These are phyloP conservation scores for Cladosporium halotolerans DNA, from an alignment of 2,329 filamentous ascomycete genomes.

Conservation along the genomic window DNA sequence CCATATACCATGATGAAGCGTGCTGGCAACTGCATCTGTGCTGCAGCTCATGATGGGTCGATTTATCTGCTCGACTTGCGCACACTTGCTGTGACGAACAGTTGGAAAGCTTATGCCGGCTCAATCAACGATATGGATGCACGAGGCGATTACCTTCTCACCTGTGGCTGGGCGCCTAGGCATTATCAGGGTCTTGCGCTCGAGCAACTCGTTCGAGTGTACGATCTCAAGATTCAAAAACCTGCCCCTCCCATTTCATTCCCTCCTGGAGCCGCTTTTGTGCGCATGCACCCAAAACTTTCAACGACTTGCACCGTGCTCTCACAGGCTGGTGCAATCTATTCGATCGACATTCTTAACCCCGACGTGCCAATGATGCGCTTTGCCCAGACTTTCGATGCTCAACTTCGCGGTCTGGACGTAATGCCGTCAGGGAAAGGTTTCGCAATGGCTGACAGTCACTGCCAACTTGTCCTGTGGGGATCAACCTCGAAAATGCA, in stretches of 20 bases:
- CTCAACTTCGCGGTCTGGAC: conserved; percentile 72
- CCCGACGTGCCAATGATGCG: conserved; percentile 80
- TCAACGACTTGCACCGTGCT: conserved; percentile 91
- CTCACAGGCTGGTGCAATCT: conserved; percentile 86
- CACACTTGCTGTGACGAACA: conserved; percentile 71
- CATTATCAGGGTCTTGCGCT: conserved; percentile 75
- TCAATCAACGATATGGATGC: conserved; percentile 96
- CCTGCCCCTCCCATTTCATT: conserved; percentile 88
- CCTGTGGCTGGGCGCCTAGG: conserved; percentile 84
- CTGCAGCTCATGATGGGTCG: conserved; percentile 73
- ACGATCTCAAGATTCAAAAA: conserved; percentile 84
- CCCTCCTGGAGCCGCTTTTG: conserved; percentile 85
- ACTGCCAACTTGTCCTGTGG: conserved; percentile 78
- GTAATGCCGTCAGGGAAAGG: conserved; percentile 84
- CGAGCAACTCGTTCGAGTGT: conserved; percentile 90
- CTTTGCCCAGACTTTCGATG: conserved; percentile 68
- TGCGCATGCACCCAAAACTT: conserved; percentile 93
- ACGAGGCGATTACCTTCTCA: conserved; percentile 88
- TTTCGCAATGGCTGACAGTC: conserved; percentile 71
- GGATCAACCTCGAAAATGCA: conserved; percentile 78
- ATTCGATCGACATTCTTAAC: conserved; percentile 93
- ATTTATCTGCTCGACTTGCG: conserved; percentile 81
- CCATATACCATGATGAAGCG: conserved; percentile 91
- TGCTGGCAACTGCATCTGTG: conserved; percentile 79
- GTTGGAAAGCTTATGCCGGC: conserved; percentile 84